Conservation (phyloP, 1,284 basidiomycete species). For the Sparassis latifolia region DNA sequence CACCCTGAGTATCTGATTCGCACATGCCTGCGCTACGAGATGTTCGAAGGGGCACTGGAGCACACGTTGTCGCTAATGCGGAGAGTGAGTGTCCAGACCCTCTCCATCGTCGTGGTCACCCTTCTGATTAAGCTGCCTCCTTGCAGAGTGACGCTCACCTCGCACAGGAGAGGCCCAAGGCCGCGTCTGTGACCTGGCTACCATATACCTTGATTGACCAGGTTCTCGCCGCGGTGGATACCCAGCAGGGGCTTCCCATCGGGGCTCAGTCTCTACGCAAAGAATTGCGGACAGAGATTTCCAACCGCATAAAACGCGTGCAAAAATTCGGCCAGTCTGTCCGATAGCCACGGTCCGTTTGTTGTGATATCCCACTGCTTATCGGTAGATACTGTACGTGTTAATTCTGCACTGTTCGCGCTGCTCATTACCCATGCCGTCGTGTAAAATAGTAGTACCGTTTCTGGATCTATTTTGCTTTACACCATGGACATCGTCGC, state of each 20-base stretch:
- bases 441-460: too few relatives aligned
- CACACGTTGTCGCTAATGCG: conserved; percentile 65
- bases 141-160: conserved; percentile 53
- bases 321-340: conserved; percentile 44
- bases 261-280: conserved; percentile 34
- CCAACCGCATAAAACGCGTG: conserved; percentile 54
- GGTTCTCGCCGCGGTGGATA: conserved; percentile 63
- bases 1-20: conserved; percentile 79
- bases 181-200: conserved; percentile 63
- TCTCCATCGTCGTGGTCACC: too few relatives aligned
- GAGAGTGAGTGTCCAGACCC: conserved; percentile 42
- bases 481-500: background rate
- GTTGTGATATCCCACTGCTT: too few relatives aligned
- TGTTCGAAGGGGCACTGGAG: conserved; percentile 73
- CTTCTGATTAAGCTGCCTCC: background rate
- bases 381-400: too few relatives aligned
- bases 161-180: conserved; percentile 47
- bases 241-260: conserved; percentile 44
- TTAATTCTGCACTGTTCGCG: too few relatives aligned
- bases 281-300: conserved; percentile 51
- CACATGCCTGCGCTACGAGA: conserved; percentile 68
- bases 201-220: conserved; percentile 87
- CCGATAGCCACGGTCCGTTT: conserved; percentile 1
- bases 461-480: too few relatives aligned
- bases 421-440: too few relatives aligned